phyloP scores from a whole-genome alignment of 768 basidiomycete species.

The Postia placenta region DNA sequence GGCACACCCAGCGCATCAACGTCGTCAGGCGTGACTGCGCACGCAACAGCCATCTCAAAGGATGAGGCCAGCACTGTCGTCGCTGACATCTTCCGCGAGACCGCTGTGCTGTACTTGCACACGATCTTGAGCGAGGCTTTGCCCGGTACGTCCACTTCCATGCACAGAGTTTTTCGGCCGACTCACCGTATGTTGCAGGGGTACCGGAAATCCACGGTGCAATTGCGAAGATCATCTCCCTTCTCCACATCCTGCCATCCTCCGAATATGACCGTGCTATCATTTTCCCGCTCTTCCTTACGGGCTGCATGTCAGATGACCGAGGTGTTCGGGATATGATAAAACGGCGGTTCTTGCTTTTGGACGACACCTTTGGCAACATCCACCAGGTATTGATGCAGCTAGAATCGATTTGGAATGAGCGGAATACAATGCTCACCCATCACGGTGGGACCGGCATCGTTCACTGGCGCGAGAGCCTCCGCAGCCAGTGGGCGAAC shows the following conservation, averaged over 20 bases:
- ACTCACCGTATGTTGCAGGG: constrained; percentile 31
- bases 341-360: constrained; percentile 15
- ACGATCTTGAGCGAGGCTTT: constrained; percentile 62
- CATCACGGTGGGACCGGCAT: constrained; percentile 8
- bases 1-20: constrained; percentile 10
- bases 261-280: constrained; percentile 61
- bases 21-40: not conserved
- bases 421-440: constrained; percentile 7
- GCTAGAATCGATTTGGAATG: constrained; percentile 19
- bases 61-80: constrained; percentile 45
- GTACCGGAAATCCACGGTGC: constrained; percentile 64
- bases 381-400: constrained; percentile 17
- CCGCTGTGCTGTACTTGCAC: constrained; percentile 62
- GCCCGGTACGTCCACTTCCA: constrained; percentile 46
- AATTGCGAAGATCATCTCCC: constrained; percentile 47
- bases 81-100: constrained; percentile 57
- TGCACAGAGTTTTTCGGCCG: not conserved
- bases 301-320: constrained; percentile 70
- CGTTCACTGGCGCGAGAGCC: constrained; percentile 22
- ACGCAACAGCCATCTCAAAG: constrained; percentile 2
- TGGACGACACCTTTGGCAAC: constrained; percentile 20
- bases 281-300: constrained; percentile 68
- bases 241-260: constrained; percentile 46
- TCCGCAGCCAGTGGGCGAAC: constrained; percentile 18
- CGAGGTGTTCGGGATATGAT: constrained; percentile 31